Conservation (phyloP, 805 yeast species). For the Candida stauntonica region DNA sequence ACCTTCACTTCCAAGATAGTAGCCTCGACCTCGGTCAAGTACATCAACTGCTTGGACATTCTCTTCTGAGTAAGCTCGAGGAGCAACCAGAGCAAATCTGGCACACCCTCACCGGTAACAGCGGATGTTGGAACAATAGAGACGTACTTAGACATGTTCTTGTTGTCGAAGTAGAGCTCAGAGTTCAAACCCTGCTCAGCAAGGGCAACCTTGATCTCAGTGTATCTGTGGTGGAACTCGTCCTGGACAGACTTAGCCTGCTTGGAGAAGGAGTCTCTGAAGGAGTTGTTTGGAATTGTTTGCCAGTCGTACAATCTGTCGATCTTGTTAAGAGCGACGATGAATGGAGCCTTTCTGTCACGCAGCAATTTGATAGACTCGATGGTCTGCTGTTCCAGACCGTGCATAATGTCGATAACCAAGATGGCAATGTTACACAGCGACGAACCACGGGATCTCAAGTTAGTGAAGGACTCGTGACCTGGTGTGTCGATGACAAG, state of each 20-base stretch:
- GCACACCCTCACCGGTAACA: conserved; percentile 99
- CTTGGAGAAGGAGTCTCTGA: conserved; percentile 86
- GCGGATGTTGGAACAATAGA: conserved; percentile 99
- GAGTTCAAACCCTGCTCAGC: conserved; percentile 99
- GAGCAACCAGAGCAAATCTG: conserved; percentile 93
- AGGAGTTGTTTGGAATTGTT: conserved; percentile 82
- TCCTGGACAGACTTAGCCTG: conserved; percentile 84
- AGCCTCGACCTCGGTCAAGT: conserved; percentile 89
- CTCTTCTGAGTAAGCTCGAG: conserved; percentile 96
- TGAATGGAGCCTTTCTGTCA: conserved; percentile 96
- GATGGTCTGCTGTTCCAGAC: conserved; percentile 94
- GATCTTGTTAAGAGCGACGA: conserved; percentile 95
- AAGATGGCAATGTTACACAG: conserved; percentile 98
- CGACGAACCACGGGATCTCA: conserved; percentile 98
- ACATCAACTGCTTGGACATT: conserved; percentile 98
- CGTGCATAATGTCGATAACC: conserved; percentile 99
- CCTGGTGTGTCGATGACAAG: conserved; percentile 98
- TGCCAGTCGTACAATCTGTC: conserved; percentile 98
- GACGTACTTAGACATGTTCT: conserved; percentile 87
- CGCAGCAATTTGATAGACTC: conserved; percentile 90
- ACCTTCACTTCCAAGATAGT: conserved; percentile 97
- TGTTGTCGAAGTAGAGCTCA: conserved; percentile 93
- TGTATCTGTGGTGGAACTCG: conserved; percentile 86
- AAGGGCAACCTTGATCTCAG: conserved; percentile 80
- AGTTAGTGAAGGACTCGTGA: conserved; percentile 97